Evolutionary conservation across 352 stramenopile genomes (phyloP), one percentile per base, ranked within the genome.

Genomic region (Phytophthora parvispora): DNA sequence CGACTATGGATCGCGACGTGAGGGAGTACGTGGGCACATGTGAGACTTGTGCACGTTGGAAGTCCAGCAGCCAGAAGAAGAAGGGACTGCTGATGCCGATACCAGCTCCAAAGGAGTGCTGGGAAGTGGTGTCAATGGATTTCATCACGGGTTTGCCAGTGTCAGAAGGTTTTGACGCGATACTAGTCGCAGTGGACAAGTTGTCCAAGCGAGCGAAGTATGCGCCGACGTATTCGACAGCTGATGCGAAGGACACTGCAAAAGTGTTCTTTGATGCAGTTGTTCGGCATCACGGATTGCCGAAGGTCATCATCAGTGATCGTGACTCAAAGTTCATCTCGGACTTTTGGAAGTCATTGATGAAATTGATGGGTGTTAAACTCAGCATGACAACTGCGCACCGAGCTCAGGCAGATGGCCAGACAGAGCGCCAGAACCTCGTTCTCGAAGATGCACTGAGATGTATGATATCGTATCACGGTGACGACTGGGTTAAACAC

Each of bases 121-220:
- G 65, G 69, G 25, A 71, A 38, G 52, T 68, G 1, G 67, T 76
- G 15, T 69, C 56, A 1, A 71, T 75, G 27, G 69, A 81, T 49
- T 81, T 74, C 16, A 74, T 76, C 40, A 75, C 69, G 2, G 74
- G 61, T 28, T 56, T 79, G 43, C 57, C 64, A 10, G 58, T 20
- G 6, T 79, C 57, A 20, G 61, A 73, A 15, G 69, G 51, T 0
- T 67, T 55, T 36, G 60, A 78, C 64, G 61, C 27, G 31, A 76
- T 69, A 6, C 53, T 67, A 22, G 58, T 56, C 12, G 55, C 40
- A 16, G 63, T 80, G 5, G 67, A 80, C 50, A 69, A 71, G 20
- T 13, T 70, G 13, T 72, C 67, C n/a, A 71, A 79, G 29, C 66
- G 66, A 20, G 25, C 61, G 27, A 75, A 69, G 31, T 75, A 75